A percentile compares a stretch with the other conserved stretches of the same genome.
Conservation (phyloP, 768 basidiomycete species). For the Hemileccinum impolitum region DNA sequence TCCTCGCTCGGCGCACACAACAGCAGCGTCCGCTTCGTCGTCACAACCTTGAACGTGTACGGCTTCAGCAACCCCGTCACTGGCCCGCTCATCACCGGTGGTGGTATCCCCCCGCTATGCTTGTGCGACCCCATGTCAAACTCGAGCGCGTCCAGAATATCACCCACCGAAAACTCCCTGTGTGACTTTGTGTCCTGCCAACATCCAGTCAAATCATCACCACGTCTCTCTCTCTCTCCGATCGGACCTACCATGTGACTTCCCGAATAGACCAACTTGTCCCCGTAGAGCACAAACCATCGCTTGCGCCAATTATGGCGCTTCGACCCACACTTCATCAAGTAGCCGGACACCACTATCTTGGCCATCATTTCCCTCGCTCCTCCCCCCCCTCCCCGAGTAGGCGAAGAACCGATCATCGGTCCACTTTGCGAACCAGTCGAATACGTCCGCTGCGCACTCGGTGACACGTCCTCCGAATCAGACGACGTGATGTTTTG, state of each 20-base stretch:
- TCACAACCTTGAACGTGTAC: constrained; percentile 93
- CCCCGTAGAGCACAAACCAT: constrained; percentile 93
- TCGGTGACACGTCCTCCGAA: constrained; percentile 67
- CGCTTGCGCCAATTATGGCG: constrained; percentile 94
- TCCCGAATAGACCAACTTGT: constrained; percentile 81
- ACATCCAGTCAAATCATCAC: constrained; percentile 1
- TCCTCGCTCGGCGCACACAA: constrained; percentile 95
- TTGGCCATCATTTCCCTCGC: constrained; percentile 61
- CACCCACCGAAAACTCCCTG: constrained; percentile 77
- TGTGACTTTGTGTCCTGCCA: constrained; percentile 85
- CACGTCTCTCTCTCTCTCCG: not conserved
- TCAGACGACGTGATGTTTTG: constrained; percentile 71
- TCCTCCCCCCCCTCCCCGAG: constrained; percentile 31
- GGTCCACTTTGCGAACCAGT: constrained; percentile 44
- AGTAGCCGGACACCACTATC: constrained; percentile 81
- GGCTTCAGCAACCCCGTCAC: constrained; percentile 33
- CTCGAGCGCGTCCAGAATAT: constrained; percentile 91
- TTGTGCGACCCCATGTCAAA: constrained; percentile 63
- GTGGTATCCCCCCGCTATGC: constrained; percentile 41
- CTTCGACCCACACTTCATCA: constrained; percentile 95
- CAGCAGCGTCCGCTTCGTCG: constrained; percentile 84
- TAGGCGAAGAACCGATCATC: constrained; percentile 42
- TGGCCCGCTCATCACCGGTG: constrained; percentile 28
- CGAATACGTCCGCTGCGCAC: constrained; percentile 40
- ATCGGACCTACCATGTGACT: constrained; percentile 86